Conservation (phyloP, 768 basidiomycete genomes). For the Astraeus odoratus region DNA sequence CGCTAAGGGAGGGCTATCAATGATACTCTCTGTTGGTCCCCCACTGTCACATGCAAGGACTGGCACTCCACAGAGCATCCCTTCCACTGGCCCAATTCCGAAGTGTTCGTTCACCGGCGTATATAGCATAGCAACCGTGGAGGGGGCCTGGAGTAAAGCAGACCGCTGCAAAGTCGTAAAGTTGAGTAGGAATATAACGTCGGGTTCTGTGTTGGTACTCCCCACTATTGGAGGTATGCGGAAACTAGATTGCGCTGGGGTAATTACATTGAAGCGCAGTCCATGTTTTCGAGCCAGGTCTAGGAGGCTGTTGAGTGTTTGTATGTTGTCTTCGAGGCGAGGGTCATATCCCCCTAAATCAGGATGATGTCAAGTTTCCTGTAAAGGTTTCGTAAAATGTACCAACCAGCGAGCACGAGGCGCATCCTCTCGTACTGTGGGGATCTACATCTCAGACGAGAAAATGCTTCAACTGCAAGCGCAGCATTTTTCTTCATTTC, state of each 20-base stretch:
- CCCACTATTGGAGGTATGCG: constrained; percentile 36
- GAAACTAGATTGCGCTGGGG: constrained; percentile 37
- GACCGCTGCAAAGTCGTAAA: constrained; percentile 82
- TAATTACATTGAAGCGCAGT: constrained; percentile 54
- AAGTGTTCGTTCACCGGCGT: constrained; percentile 96
- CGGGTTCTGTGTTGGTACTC: constrained; percentile 31
- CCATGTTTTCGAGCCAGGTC: constrained; percentile 45
- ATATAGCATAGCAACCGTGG: constrained; percentile 76
- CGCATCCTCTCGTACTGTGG: constrained; percentile 36
- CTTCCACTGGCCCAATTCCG: constrained; percentile 94
- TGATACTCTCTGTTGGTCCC: constrained; percentile 85
- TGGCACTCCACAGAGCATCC: constrained; percentile 86
- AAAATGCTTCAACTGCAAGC: constrained; percentile 77
- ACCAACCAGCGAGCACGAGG: constrained; percentile 72
- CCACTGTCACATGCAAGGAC: constrained; percentile 83
- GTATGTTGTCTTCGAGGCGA: constrained; percentile 76
- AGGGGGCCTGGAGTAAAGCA: constrained; percentile 60
- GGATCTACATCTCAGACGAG: constrained; percentile 37
- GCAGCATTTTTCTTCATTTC: constrained; percentile 91
- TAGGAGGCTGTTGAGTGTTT: constrained; percentile 58
- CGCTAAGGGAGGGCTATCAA: constrained; percentile 31
- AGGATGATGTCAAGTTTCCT: constrained; percentile 3
- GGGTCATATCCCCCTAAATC: constrained; percentile 81
- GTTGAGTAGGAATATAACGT: constrained; percentile 87
- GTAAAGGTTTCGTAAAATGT: neutral